Conservation (phyloP, 1,139 yeast species). For the Taiozyma sp. region DNA sequence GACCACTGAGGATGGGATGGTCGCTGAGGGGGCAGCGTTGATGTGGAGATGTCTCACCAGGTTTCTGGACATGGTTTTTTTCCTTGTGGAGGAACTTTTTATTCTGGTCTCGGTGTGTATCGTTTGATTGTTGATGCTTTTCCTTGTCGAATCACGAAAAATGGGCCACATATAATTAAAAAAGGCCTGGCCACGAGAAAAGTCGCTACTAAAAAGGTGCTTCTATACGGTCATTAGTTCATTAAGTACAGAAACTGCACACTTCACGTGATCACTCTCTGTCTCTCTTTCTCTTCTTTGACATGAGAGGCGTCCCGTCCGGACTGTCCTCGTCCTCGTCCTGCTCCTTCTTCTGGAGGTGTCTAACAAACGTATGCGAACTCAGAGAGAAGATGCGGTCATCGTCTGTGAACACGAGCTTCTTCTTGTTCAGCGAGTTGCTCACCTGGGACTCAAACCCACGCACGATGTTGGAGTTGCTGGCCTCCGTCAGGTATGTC, state of each 20-base stretch:
- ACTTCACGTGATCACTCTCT: neutral
- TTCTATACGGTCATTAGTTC: neutral
- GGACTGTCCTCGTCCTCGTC: conserved; percentile 23
- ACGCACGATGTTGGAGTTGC: conserved; percentile 56
- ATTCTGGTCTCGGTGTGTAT: no score
- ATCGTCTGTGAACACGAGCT: conserved; percentile 62
- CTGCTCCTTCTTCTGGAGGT: conserved; percentile 39
- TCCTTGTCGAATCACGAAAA: no score
- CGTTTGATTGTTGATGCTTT: no score
- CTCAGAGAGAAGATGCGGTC: conserved; percentile 85
- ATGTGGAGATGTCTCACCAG: neutral
- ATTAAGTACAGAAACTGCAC: neutral
- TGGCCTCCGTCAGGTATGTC: conserved; percentile 65
- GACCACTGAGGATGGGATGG: conserved; percentile 1
- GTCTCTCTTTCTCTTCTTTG: conserved; percentile 6
- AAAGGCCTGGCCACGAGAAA: no score
- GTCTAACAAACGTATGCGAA: conserved; percentile 67
- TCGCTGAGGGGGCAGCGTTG: neutral
- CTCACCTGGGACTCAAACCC: conserved; percentile 58
- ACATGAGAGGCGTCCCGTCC: conserved; percentile 16
- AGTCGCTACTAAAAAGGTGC: neutral
- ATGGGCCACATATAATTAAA: neutral
- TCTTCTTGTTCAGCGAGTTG: conserved; percentile 38
- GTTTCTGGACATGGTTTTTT: neutral
- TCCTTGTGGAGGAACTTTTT: no score